Base-by-base conservation (phyloP, 1,139 yeast species). In the Geotrichum citri-aurantii region DNA sequence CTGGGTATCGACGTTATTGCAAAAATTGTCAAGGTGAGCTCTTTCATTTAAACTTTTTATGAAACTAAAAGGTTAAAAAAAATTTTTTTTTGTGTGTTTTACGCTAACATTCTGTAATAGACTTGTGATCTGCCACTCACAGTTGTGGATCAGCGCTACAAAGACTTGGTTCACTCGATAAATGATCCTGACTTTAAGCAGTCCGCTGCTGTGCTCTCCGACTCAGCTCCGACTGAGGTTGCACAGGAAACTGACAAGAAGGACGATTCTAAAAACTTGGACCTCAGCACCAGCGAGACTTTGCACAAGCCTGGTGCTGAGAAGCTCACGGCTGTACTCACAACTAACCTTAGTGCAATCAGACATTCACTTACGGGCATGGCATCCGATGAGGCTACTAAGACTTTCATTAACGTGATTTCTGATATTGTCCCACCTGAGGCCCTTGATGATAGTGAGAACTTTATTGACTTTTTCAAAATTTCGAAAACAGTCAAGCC, bases 311-410 rank as follows among this genome's bases (percentile, higher is more conserved):
- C 81, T 52, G 83, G 85, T 48, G 75, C 70, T 6, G 81, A 76
- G 1, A 79, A 79, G 27, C 79, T 92, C 56, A 73, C 75, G 49
- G 80, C 95, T 0, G 96, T 90, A 7, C 86, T 85, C 54, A 84
- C 97, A 0, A 82, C 84, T 63, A 95, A 96, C 6, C 79, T 92
- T 73, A 86, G 85, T 66, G 86, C 86, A 14, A 86, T 92, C 61
- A 82, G 95, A 69, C 90, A 88, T 65, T 82, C 95, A 1, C 77
- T 92, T 46, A 70, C 84, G 47, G 97, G 95, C 0, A 77, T 93
- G 50, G 64, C 64, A 48, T 61, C 68, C 42, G 63, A 68, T 26
- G 66, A 52, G n/a, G 60, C 66, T 37, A 49, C 55, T 12, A 37
- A 63, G 24, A 61, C 64, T 48, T 61, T 65, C 50, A 56, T 50